phyloP scores from a whole-genome alignment of 2,329 filamentous ascomycete genomes.

The Xylariaceae sp. region DNA sequence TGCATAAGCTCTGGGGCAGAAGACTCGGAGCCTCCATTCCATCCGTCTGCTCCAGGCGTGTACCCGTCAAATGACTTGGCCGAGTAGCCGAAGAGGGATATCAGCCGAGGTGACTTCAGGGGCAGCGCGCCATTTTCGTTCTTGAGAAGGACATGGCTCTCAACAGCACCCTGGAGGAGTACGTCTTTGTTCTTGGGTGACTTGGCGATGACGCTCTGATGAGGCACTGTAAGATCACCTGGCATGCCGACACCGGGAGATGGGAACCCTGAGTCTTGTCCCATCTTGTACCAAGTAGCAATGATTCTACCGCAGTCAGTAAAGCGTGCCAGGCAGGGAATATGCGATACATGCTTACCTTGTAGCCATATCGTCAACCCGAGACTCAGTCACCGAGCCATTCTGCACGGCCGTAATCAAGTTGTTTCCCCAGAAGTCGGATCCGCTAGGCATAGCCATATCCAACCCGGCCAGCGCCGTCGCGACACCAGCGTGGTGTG shows the following conservation, averaged over 20 bases:
- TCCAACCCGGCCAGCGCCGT: conserved; percentile 62
- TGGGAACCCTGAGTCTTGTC: conserved; percentile 44
- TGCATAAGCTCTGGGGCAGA: conserved; percentile 30
- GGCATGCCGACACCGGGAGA: conserved; percentile 48
- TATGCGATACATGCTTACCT: conserved; percentile 19
- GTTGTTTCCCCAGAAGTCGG: conserved; percentile 45
- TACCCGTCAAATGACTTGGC: conserved; percentile 40
- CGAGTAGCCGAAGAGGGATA: conserved; percentile 59
- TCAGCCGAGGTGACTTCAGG: conserved; percentile 42
- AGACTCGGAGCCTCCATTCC: conserved; percentile 29
- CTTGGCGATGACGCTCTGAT: conserved; percentile 49
- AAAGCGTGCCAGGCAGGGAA: neutral
- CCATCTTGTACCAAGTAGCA: conserved; percentile 52
- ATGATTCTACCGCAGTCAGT: conserved; percentile 35
- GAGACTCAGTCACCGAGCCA: conserved; percentile 49
- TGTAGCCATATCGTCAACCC: conserved; percentile 58
- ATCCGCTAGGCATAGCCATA: conserved; percentile 59
- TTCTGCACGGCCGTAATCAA: conserved; percentile 55
- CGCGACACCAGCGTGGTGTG: conserved; percentile 59
- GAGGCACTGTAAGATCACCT: conserved; percentile 40
- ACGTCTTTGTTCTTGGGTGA: conserved; percentile 38
- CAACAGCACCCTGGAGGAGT: conserved; percentile 51
- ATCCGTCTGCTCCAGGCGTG: conserved; percentile 33
- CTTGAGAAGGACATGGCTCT: conserved; percentile 60
- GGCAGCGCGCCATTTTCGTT: conserved; percentile 53